Percentiles rank a stretch among this genome's conserved stretches.
Evolutionary conservation across 495 filamentous ascomycete genomes (phyloP).

Genomic region (Neurospora intermedia): DNA sequence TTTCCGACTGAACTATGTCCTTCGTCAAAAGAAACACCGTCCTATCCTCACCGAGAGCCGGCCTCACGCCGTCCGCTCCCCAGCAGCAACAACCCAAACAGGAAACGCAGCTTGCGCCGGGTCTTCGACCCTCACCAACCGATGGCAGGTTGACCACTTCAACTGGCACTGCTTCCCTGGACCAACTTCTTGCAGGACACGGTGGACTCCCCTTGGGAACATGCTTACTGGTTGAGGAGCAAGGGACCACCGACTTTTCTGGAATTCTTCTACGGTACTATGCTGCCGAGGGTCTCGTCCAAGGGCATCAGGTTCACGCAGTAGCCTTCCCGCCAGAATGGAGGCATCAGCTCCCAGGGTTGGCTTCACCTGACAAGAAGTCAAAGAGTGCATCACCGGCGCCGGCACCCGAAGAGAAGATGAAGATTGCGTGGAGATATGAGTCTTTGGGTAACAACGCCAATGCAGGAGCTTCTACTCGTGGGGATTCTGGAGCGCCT

Average conservation of each 20-base stretch:
- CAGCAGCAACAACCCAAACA: constrained; percentile 4
- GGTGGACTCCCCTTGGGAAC: constrained; percentile 78
- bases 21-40: constrained; percentile 84
- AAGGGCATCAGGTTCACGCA: constrained; percentile 81
- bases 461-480: constrained; percentile 43
- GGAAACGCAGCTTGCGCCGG: constrained; percentile 39
- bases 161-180: constrained; percentile 76
- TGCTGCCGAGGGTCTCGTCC: constrained; percentile 85
- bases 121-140: constrained; percentile 76
- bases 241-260: constrained; percentile 89
- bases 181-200: constrained; percentile 78
- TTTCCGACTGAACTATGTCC: constrained; percentile 47
- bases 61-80: not conserved
- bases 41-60: constrained; percentile 34
- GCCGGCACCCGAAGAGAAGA: constrained; percentile 49
- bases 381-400: constrained; percentile 29
- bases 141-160: constrained; percentile 86
- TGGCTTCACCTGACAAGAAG: constrained; percentile 41
- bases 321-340: constrained; percentile 70
- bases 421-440: constrained; percentile 99
- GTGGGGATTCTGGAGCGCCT: constrained; percentile 32
- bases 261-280: constrained; percentile 78
- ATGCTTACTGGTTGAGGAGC: constrained; percentile 75
- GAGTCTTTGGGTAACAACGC: constrained; percentile 59
- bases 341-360: constrained; percentile 70